A percentile compares a stretch with the other conserved stretches of the same genome.
phyloP scores from a whole-genome alignment of 495 filamentous ascomycete genomes.

The Astrothelium subdiscretum region DNA sequence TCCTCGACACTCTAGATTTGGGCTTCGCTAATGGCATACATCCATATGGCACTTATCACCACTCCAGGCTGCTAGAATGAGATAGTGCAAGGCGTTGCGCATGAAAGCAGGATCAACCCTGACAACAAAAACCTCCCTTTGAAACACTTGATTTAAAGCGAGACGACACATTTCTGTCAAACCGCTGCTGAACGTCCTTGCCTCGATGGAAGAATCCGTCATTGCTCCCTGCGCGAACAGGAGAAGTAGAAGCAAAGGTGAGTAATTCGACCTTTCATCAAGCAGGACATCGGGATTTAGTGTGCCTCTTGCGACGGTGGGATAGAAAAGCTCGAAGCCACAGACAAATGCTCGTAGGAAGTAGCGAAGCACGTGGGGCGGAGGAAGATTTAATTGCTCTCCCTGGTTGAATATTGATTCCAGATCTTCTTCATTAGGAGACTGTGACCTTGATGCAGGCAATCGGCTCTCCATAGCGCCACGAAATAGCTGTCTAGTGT shows the following conservation, averaged over 20 bases:
- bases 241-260: not conserved
- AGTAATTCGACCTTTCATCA: not conserved
- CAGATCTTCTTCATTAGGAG: not conserved
- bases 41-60: not conserved
- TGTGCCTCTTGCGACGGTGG: not conserved
- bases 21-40: not conserved
- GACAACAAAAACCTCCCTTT: not conserved
- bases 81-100: not conserved
- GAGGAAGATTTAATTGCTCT: not conserved
- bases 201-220: not conserved
- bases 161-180: not conserved
- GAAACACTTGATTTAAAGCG: not conserved
- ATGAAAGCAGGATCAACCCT: not conserved
- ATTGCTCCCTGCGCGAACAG: not conserved
- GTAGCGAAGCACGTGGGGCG: not conserved
- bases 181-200: not conserved
- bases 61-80: not conserved
- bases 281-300: not conserved
- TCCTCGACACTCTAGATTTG: not conserved
- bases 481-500: not conserved
- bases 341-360: not conserved
- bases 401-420: not conserved
- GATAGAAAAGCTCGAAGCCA: not conserved
- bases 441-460: not conserved
- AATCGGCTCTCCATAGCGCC: not conserved